Base-by-base conservation (phyloP, 2,329 filamentous ascomycete species). In the Lecanicillium sp. region DNA sequence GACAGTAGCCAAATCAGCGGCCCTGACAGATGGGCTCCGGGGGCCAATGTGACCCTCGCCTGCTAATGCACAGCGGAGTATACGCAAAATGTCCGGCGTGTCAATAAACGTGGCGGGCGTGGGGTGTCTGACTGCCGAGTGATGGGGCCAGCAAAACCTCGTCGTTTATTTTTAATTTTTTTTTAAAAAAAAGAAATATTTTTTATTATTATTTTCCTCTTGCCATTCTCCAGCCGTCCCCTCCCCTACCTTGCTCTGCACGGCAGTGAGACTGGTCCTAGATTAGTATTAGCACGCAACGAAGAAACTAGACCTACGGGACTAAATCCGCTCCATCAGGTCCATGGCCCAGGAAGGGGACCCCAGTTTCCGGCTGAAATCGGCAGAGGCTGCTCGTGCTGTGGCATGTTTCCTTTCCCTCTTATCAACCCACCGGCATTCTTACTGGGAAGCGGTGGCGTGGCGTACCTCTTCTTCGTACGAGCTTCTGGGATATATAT, bases 321-420 rank as follows among this genome's bases (percentile, higher is more conserved):
- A 46, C 43, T 45, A 47, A 44, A 10, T 8, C 12, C 27, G 35
- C 44, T 46, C 44, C 44, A 46, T 46, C 26, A 39, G 44, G 35
- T 26, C 44, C 36, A 40, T 40, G 35, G 24, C n/a, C n/a, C n/a
- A n/a, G n/a, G n/a, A n/a, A n/a, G 15, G 21, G 32, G 23, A 39
- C 35, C 43, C 44, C 44, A 17, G 36, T 47, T n/a, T 24, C 38
- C 44, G 44, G 44, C 44, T 47, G 44, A 47, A 47, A 47, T 47
- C 44, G 44, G 44, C 44, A 47, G 44, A 39, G n/a, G 21, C 36
- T 47, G 44, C 27, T 33, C 3, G 7, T 8, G 15, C 24, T 11
- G 40, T 40, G 44, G 29, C 36, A 47, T 47, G 44, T 47, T 47
- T 19, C 26, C 26, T 35, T 24, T 27, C 26, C 44, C 21, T 7